A percentile compares a stretch with the other conserved stretches of the same genome.
These are phyloP conservation scores for Thraustochytrium striatum DNA, from an alignment of 352 stramenopile species.

Conservation along the genomic window DNA sequence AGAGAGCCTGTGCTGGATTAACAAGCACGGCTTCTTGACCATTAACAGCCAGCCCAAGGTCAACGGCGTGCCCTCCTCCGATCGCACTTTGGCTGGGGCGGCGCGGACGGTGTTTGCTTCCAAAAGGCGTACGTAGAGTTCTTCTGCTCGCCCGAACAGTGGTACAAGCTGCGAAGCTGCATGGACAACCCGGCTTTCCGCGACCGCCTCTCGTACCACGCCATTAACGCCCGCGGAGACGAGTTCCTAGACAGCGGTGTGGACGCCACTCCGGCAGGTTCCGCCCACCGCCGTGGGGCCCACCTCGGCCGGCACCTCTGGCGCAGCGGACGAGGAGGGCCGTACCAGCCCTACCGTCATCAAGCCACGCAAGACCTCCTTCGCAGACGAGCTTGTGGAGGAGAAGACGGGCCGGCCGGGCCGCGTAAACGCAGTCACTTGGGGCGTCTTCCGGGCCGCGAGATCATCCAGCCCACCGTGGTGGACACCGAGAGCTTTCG, in stretches of 20 bases:
- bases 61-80: slow-evolving; percentile 81
- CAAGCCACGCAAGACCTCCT: background rate
- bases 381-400: slow-evolving; percentile 39
- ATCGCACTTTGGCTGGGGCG: slow-evolving; percentile 93
- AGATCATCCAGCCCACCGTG: slow-evolving; percentile 91
- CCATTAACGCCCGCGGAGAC: slow-evolving; percentile 76
- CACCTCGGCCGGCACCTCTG: no score
- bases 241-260: slow-evolving; percentile 83
- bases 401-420: background rate
- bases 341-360: background rate
- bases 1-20: slow-evolving; percentile 60
- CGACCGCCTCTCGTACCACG: slow-evolving; percentile 65
- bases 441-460: slow-evolving; percentile 94
- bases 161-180: slow-evolving; percentile 59
- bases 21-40: slow-evolving; percentile 79
- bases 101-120: slow-evolving; percentile 79
- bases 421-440: slow-evolving; percentile 77
- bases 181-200: slow-evolving; percentile 38
- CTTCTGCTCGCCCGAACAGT: slow-evolving; percentile 88
- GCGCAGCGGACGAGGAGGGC: background rate
- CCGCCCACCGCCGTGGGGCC: no score
- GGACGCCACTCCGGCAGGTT: no score
- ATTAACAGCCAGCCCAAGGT: slow-evolving; percentile 89
- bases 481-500: slow-evolving; percentile 94
- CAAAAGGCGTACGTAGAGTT: slow-evolving; percentile 99